A percentile compares a stretch with the other conserved stretches of the same genome.
These are phyloP conservation scores for Sanghuangporus weigelae DNA, from an alignment of 1,284 basidiomycete species.

Conservation along the genomic window DNA sequence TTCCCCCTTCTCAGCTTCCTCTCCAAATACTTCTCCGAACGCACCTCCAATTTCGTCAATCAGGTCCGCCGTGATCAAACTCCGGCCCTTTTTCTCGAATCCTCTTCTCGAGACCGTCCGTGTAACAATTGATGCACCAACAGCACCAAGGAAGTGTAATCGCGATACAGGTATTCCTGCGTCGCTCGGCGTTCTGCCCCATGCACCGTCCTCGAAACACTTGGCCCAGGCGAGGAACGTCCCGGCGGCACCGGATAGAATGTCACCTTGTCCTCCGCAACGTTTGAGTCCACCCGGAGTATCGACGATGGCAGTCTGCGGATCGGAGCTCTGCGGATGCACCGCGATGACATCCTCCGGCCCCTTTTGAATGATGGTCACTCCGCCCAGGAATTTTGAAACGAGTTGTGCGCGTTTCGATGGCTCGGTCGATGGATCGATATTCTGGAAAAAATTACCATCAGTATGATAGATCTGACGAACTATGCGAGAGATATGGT, in stretches of 20 bases:
- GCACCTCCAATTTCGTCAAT: constrained; percentile 69
- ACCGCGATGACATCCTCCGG: constrained; percentile 62
- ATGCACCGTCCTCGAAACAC: constrained; percentile 81
- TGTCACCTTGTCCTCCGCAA: constrained; percentile 95
- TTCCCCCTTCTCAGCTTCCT: constrained; percentile 32
- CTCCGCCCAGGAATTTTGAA: constrained; percentile 74
- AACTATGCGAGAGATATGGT: neutral
- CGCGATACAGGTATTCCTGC: constrained; percentile 47
- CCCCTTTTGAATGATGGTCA: constrained; percentile 93
- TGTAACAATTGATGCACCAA: constrained; percentile 87
- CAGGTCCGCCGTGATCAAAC: constrained; percentile 90
- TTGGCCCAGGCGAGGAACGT: constrained; percentile 92
- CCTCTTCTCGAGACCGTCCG: constrained; percentile 75
- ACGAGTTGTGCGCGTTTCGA: constrained; percentile 55
- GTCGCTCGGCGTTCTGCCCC: constrained; percentile 46
- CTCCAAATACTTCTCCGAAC: constrained; percentile 71
- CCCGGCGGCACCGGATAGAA: constrained; percentile 84
- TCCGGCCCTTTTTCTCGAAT: constrained; percentile 72
- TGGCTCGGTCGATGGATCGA: constrained; percentile 44
- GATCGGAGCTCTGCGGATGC: constrained; percentile 46
- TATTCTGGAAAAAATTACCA: constrained; percentile 32
- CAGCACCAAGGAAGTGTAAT: constrained; percentile 81
- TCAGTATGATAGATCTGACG: neutral
- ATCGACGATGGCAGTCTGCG: constrained; percentile 62
- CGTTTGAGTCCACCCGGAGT: constrained; percentile 81